Conservation (phyloP, 352 stramenopile species). For the Plasmopara muralis region DNA sequence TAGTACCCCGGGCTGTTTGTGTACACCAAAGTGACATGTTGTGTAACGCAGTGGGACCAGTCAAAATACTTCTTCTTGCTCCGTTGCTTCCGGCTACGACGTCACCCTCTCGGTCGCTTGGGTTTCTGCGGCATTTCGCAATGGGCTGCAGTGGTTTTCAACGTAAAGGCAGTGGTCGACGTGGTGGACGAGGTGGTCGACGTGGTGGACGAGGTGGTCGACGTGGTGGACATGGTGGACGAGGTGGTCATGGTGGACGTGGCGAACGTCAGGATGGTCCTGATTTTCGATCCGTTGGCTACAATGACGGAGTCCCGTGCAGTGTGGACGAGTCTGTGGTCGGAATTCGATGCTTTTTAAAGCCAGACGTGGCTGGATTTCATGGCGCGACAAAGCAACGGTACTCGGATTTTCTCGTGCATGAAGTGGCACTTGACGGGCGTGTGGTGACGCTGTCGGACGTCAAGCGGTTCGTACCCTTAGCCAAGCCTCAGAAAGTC, state of each 20-base stretch:
- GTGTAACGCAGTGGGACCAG: constrained; percentile 14
- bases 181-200: constrained; percentile 21
- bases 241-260: constrained; percentile 7
- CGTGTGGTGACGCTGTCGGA: constrained; percentile 57
- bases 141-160: constrained; percentile 22
- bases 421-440: constrained; percentile 62
- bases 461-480: constrained; percentile 40
- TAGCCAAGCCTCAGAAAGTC: constrained; percentile 49
- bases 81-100: constrained; percentile 5
- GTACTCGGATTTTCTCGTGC: constrained; percentile 90
- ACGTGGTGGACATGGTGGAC: constrained; percentile 22
- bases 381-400: constrained; percentile 84
- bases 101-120: constrained; percentile 9
- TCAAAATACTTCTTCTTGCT: constrained; percentile 2
- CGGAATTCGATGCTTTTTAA: constrained; percentile 65
- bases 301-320: constrained; percentile 68
- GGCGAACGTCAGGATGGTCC: constrained; percentile 18
- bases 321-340: constrained; percentile 72
- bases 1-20: too few relatives aligned
- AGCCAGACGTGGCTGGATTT: constrained; percentile 63
- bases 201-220: constrained; percentile 21
- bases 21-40: constrained; percentile 3
- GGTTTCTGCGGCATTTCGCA: constrained; percentile 8
- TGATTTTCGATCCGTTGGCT: constrained; percentile 51
- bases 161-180: constrained; percentile 20